Evolutionary conservation across 768 basidiomycete species (phyloP).

Genomic region (Myochromella boudieri): DNA sequence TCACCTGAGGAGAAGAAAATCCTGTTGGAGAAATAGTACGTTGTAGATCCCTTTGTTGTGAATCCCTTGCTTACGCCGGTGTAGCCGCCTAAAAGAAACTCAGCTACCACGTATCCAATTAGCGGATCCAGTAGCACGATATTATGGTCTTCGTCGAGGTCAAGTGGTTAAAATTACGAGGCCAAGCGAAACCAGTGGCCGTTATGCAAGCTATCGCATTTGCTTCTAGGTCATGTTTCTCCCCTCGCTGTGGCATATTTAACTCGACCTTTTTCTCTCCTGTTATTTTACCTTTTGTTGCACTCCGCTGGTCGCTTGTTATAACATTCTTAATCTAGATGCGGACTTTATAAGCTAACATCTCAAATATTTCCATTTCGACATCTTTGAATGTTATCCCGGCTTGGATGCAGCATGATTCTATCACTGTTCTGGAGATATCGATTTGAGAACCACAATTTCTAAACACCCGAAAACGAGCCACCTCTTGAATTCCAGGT

Average conservation of each 20-base stretch:
- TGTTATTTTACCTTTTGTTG: constrained; percentile 14
- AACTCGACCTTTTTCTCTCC: neutral
- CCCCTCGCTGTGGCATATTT: no score
- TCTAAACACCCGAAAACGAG: no score
- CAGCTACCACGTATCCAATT: constrained; percentile 97
- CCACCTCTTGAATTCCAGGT: no score
- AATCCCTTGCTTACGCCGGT: constrained; percentile 16
- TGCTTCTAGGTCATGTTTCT: constrained; percentile 60
- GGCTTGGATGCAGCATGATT: no score
- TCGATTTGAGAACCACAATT: neutral
- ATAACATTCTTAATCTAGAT: constrained; percentile 23
- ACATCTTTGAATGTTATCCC: constrained; percentile 10
- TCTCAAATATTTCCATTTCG: constrained; percentile 15
- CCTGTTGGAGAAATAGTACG: constrained; percentile 91
- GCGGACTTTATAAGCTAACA: constrained; percentile 28
- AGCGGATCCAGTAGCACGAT: constrained; percentile 96
- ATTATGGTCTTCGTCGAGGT: constrained; percentile 93
- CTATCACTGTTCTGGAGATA: constrained; percentile 6
- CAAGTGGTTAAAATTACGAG: constrained; percentile 98
- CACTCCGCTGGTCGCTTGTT: constrained; percentile 12
- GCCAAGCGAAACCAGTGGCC: constrained; percentile 94
- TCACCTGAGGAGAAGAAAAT: constrained; percentile 81
- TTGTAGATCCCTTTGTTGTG: constrained; percentile 19
- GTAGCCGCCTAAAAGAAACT: constrained; percentile 94
- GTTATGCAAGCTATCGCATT: constrained; percentile 90